Base-by-base conservation (phyloP, 108 stramenopile species). In the Conticribra guillardii region DNA sequence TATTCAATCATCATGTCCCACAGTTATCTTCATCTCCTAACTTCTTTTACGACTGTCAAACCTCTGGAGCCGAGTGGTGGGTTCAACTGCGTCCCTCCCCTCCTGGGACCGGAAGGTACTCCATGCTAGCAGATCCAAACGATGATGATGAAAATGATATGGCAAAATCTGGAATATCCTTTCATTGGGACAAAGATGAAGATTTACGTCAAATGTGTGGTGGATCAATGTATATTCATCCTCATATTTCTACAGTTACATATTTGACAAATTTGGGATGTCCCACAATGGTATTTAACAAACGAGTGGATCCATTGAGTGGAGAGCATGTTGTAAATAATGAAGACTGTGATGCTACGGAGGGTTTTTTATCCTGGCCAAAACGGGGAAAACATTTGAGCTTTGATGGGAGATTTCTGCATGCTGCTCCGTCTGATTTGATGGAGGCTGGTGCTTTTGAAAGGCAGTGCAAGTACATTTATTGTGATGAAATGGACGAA, bases 181-280 rank as follows among this genome's bases (percentile, higher is more conserved):
- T 93, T 84, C 92, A 93, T 63, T 89, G 89, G 87, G 92, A 93
- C 62, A 93, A 93, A 69, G 92, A 93, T 58, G 92, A 93, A 85
- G 89, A 93, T 64, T 65, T 93, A 24, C 69, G 92, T n/a, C 47
- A 85, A 31, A 52, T 88, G 49, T 75, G 63, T 19, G 92, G 89
- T 31, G 92, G 92, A 19, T 82, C 69, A 4, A 64, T 84, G 32
- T 86, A 89, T 30, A 67, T 93, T 34, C 92, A 93, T 73, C 89
- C 92, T 24, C 92, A 93, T 69, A 19, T 93, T 14, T 89, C 88
- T 0, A 93, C 89, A n/a, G 89, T 90, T 16, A 93, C 92, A 0
- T 93, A 93, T 60, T 64, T 93, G 44, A 93, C 88, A 16, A 61
- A 71, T 73, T 44, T 89, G 17, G 92, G 92, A 11, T 79, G 83